Evolutionary conservation across 2,329 filamentous ascomycete genomes (phyloP).

Genomic region (Colletotrichum higginsianum): DNA sequence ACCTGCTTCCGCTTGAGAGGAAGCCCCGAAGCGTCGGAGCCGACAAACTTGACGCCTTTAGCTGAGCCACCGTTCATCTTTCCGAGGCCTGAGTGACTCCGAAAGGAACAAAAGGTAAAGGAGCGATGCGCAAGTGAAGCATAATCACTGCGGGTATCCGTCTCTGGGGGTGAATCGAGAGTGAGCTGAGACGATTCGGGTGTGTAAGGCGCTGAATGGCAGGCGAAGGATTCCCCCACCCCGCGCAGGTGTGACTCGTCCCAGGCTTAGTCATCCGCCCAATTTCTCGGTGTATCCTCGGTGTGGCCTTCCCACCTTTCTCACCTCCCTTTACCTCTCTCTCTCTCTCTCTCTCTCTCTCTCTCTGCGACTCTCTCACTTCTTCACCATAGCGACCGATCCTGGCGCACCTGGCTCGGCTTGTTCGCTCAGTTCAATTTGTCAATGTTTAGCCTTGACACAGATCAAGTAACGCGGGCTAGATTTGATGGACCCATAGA

Average conservation of each 20-base stretch:
- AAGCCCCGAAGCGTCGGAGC: conserved; percentile 66
- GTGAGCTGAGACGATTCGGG: background rate
- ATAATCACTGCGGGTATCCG: conserved; percentile 24
- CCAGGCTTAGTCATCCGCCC: conserved; percentile 23
- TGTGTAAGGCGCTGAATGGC: conserved; percentile 6
- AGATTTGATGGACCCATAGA: too few relatives aligned
- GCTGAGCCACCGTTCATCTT: conserved; percentile 42
- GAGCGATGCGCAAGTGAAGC: conserved; percentile 7
- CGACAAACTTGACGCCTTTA: conserved; percentile 68
- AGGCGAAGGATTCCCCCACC: background rate
- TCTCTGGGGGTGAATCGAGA: background rate
- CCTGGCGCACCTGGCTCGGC: too few relatives aligned
- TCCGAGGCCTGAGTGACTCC: conserved; percentile 14
- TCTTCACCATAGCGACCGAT: too few relatives aligned
- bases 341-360: too few relatives aligned
- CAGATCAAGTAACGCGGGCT: too few relatives aligned
- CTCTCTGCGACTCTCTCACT: too few relatives aligned
- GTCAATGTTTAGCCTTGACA: too few relatives aligned
- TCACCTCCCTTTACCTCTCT: background rate
- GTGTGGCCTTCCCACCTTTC: conserved; percentile 1
- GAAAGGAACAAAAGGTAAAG: conserved; percentile 4
- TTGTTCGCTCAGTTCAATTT: too few relatives aligned
- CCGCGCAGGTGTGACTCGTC: conserved; percentile 33
- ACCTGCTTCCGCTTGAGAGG: conserved; percentile 74
- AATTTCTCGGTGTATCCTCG: conserved; percentile 28